A percentile compares a stretch with the other conserved stretches of the same genome.
Conservation (phyloP, 257 asterid species). For the Solanum rostratum region DNA sequence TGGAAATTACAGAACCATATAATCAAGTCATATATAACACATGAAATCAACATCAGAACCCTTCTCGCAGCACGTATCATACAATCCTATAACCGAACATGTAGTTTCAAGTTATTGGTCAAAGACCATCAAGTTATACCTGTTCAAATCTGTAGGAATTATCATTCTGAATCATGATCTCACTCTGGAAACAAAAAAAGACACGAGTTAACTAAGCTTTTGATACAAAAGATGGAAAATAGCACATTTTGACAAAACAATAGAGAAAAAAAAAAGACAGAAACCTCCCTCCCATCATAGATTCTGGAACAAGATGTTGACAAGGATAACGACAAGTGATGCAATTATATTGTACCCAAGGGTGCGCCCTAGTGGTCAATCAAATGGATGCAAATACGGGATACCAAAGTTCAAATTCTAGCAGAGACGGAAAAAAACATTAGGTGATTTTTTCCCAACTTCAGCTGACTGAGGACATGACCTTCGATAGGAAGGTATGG, state of each 20-base stretch:
- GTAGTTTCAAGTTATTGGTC: background rate
- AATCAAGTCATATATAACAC: background rate
- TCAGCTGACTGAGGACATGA: background rate
- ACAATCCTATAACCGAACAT: background rate
- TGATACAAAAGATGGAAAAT: background rate
- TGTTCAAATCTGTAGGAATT: slow-evolving; percentile 82
- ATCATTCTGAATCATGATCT: slow-evolving; percentile 79
- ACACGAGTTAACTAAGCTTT: background rate
- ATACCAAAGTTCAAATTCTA: background rate
- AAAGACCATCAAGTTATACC: slow-evolving; percentile 30
- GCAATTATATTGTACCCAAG: background rate
- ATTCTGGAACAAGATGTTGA: background rate
- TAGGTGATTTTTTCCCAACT: background rate
- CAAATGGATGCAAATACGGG: background rate
- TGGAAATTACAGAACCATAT: background rate
- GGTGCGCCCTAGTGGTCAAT: background rate
- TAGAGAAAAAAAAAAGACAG: background rate
- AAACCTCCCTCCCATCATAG: background rate
- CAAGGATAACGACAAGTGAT: background rate
- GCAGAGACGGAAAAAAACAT: background rate
- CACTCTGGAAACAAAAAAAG: slow-evolving; percentile 55
- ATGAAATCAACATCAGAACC: background rate
- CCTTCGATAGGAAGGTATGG: background rate
- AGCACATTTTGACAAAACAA: background rate
- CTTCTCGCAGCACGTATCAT: background rate